phyloP scores from a whole-genome alignment of 139 green algal species.

The Chlamydomonas applanata region DNA sequence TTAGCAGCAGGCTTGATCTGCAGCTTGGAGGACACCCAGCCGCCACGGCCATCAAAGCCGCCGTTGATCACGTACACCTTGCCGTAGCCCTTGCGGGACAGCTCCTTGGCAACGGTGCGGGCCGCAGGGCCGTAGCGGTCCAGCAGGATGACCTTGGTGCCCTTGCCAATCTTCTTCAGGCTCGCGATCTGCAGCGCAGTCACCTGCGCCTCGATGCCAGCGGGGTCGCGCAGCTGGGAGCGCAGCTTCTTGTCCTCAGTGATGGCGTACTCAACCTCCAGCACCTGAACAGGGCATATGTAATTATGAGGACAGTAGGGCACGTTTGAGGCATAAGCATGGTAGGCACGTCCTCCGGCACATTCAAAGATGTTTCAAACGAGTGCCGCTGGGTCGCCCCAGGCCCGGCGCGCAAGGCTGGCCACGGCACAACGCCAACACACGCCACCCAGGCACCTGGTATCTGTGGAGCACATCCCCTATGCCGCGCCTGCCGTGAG shows the following conservation, averaged over 20 bases:
- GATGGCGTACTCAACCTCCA: conserved; percentile 79
- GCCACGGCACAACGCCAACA: no score
- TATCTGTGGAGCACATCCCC: no score
- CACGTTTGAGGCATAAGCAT: no score
- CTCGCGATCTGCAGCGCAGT: conserved; percentile 63
- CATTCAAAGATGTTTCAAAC: no score
- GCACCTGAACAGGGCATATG: conserved; percentile 22
- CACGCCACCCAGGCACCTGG: no score
- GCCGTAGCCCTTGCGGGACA: conserved; percentile 66
- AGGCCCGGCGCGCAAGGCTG: no score
- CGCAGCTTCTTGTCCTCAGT: conserved; percentile 72
- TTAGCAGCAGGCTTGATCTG: conserved; percentile 64
- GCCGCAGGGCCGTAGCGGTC: conserved; percentile 68
- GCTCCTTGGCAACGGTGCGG: conserved; percentile 69
- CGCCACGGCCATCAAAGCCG: conserved; percentile 66
- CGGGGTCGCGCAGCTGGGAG: conserved; percentile 59
- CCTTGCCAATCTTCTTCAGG: conserved; percentile 66
- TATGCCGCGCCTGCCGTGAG: no score
- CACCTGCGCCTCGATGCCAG: conserved; percentile 51
- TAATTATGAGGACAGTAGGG: no score
- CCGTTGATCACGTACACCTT: conserved; percentile 52
- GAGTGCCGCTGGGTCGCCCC: no score
- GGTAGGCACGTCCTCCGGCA: no score
- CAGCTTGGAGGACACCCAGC: conserved; percentile 79
- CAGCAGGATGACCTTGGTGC: conserved; percentile 72